These are phyloP conservation scores for Harringtonia lauricola DNA, from an alignment of 2,329 filamentous ascomycete species.

Conservation along the genomic window DNA sequence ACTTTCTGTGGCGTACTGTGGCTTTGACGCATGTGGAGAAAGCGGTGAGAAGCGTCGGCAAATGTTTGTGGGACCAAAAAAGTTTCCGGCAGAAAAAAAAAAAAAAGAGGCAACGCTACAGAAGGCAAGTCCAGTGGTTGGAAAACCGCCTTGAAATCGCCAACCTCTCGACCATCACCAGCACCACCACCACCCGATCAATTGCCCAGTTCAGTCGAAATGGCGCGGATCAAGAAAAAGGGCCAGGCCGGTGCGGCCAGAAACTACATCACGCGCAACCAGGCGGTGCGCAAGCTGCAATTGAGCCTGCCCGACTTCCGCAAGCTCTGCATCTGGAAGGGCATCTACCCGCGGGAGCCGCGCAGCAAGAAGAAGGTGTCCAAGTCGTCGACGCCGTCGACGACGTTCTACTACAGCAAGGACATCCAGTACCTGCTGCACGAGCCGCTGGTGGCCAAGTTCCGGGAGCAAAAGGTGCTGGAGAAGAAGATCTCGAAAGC, in stretches of 20 bases:
- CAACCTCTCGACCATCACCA: background rate
- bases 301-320: constrained; percentile 95
- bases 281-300: constrained; percentile 95
- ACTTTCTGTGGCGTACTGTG: background rate
- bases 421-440: constrained; percentile 98
- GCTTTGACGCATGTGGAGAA: background rate
- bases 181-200: background rate
- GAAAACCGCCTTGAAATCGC: background rate
- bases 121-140: background rate
- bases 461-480: constrained; percentile 92
- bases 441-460: constrained; percentile 86
- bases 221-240: constrained; percentile 85
- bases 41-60: background rate
- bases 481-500: constrained; percentile 96
- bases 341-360: constrained; percentile 95
- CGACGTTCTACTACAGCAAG: constrained; percentile 86
- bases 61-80: background rate
- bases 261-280: constrained; percentile 96
- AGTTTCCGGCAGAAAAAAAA: constrained; percentile 5
- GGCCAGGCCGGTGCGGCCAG: constrained; percentile 86
- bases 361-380: constrained; percentile 94
- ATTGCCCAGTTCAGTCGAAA: constrained; percentile 16
- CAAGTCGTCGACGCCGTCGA: constrained; percentile 79
- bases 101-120: background rate
- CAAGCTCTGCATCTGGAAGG: constrained; percentile 98